A percentile compares a stretch with the other conserved stretches of the same genome.
phyloP scores from a whole-genome alignment of 164 flowering plant genomes.

The Liriodendron chinense region DNA sequence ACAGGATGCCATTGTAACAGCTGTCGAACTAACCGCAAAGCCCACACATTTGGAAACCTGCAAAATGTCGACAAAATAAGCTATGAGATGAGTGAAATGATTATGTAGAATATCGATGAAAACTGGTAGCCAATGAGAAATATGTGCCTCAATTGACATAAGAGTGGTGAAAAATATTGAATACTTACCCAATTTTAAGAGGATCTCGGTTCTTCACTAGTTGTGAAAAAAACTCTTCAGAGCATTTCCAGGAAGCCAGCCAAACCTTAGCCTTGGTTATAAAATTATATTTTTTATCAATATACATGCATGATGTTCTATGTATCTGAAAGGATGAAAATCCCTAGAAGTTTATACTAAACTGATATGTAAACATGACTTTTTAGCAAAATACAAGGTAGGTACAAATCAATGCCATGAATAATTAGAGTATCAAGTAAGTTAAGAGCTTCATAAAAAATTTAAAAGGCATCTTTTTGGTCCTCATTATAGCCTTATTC shows the following conservation, averaged over 20 bases:
- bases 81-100: background rate
- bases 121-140: background rate
- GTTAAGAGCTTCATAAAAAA: too few species aligned
- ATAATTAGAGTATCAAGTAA: too few species aligned
- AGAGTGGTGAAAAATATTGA: background rate
- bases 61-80: conserved; percentile 4
- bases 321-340: too few species aligned
- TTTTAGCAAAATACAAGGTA: background rate
- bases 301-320: too few species aligned
- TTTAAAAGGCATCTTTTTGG: too few species aligned
- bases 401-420: background rate
- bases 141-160: background rate
- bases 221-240: conserved; percentile 77
- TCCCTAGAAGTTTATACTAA: too few species aligned
- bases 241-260: conserved; percentile 97
- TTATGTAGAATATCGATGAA: background rate
- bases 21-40: conserved; percentile 85
- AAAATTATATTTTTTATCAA: background rate
- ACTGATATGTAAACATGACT: too few species aligned
- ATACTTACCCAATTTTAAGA: conserved; percentile 77
- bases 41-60: conserved; percentile 90
- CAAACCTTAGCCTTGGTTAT: conserved; percentile 46
- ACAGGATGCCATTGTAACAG: conserved; percentile 88
- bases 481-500: too few species aligned
- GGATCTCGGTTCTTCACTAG: conserved; percentile 88